Percentiles rank a stretch among this genome's conserved stretches.
These are phyloP conservation scores for Phoma sp. DNA, from an alignment of 2,329 filamentous ascomycete genomes.

Conservation along the genomic window DNA sequence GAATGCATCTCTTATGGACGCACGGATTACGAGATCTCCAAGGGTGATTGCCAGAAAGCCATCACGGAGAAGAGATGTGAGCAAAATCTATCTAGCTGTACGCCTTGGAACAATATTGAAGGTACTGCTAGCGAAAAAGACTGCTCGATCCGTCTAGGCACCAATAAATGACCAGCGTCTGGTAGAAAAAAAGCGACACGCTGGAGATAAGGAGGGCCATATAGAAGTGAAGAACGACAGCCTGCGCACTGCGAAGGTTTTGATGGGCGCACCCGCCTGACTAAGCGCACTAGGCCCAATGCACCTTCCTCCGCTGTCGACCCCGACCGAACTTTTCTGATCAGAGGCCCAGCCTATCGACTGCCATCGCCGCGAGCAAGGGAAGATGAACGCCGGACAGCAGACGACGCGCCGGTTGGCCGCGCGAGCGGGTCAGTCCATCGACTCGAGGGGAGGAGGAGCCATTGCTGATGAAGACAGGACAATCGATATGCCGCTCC, in stretches of 20 bases:
- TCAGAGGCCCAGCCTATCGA: background rate
- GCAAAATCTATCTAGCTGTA: conserved; percentile 98
- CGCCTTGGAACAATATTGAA: conserved; percentile 73
- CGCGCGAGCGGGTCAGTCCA: conserved; percentile 47
- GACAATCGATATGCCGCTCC: conserved; percentile 53
- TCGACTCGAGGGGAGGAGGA: conserved; percentile 5
- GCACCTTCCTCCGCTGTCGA: conserved; percentile 33
- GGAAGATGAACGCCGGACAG: conserved; percentile 53
- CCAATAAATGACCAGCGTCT: conserved; percentile 82
- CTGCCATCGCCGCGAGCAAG: background rate
- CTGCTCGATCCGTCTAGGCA: conserved; percentile 84
- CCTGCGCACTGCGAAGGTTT: conserved; percentile 30
- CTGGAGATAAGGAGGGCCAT: conserved; percentile 94
- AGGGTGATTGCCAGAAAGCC: background rate
- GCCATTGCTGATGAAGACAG: conserved; percentile 42
- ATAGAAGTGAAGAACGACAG: conserved; percentile 51
- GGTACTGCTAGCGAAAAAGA: conserved; percentile 99
- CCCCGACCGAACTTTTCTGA: conserved; percentile 38
- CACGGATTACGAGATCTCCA: too few relatives aligned
- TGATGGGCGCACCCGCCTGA: conserved; percentile 16
- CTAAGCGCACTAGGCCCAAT: conserved; percentile 36
- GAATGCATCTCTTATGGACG: too few relatives aligned
- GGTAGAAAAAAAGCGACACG: conserved; percentile 62
- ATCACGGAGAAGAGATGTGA: conserved; percentile 62
- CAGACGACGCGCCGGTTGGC: conserved; percentile 54